Base-by-base conservation (phyloP, 176 grass and related monocot genomes). In the Eragrostis nindensis region DNA sequence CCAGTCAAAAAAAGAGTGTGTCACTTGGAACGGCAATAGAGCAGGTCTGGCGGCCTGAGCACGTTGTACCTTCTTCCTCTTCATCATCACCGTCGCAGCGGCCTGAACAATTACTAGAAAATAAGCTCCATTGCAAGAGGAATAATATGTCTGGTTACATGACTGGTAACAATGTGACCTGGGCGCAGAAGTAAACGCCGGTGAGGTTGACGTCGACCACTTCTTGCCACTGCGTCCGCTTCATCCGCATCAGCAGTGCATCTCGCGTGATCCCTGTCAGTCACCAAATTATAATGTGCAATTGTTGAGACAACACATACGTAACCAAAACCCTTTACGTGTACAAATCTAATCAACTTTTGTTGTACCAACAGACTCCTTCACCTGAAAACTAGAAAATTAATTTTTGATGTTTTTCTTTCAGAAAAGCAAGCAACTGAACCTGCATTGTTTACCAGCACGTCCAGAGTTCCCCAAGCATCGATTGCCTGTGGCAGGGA, bases 401-500 rank as follows among this genome's bases (percentile, higher is more conserved):
- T 68, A n/a, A n/a, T n/a, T n/a, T n/a, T n/a, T 3, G 7, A 22
- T 57, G 54, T n/a, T 5, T 26, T 60, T 56, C 5, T 60, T 22
- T 60, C 32, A 36, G 16, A 17, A 73, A 67, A 0, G 3, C 8
- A 40, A 44, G 5, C 27, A 26, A 61, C 11, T 27, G 56, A 46
- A 97, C 92, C 95, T 94, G 95, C 95, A 84, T 98, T 95, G 79
- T 98, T 98, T 4, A 98, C 90, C 59, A 98, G 87, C 22, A 98
- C 94, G 62, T 95, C 92, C 41, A 98, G 74, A 10, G 88, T 88
- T 79, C 90, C 92, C 92, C 92, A 98, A 21, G 81, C 65, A 89
- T 93, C 90, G 39, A 91, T 78, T 40, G 86, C 86, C 92, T 98
- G 80, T 44, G 68, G 60, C 16, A 80, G 24, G 38, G 53, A 87